Percentiles rank a stretch among this genome's conserved stretches.
These are phyloP conservation scores for Lotus japonicus DNA, from an alignment of 306 rosid genomes.

Conservation along the genomic window DNA sequence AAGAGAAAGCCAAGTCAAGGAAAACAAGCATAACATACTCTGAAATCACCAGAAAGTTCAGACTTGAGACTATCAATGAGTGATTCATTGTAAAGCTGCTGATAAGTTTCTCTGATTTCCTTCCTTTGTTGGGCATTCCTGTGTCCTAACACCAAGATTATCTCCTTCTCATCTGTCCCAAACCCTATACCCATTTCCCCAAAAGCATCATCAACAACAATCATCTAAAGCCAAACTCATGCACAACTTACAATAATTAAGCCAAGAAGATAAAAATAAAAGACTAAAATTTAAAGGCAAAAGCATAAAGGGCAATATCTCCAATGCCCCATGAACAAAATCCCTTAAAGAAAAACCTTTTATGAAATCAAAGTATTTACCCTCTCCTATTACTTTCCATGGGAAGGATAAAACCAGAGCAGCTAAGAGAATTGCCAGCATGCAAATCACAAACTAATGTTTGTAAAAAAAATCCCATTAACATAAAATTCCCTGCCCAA, in stretches of 20 bases:
- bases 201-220: not conserved
- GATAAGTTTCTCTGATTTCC: conserved; percentile 64
- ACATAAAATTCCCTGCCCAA: too few species aligned
- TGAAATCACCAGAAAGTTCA: conserved; percentile 79
- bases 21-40: conserved; percentile 45
- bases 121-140: conserved; percentile 73
- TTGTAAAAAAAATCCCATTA: not conserved
- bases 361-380: not conserved
- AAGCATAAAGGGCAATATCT: not conserved
- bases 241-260: not conserved
- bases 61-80: conserved; percentile 55
- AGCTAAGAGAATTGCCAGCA: not conserved
- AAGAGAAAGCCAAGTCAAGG: not conserved
- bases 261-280: not conserved
- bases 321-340: not conserved
- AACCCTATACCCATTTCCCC: conserved; percentile 41
- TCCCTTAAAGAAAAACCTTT: not conserved
- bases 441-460: not conserved
- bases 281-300: not conserved
- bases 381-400: not conserved
- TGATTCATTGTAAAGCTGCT: conserved; percentile 66
- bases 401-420: not conserved
- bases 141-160: conserved; percentile 69
- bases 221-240: not conserved
- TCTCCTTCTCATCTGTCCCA: conserved; percentile 55